A percentile compares a stretch with the other conserved stretches of the same genome.
Evolutionary conservation across 306 rosid species (phyloP).

Genomic region (Vicia villosa): DNA sequence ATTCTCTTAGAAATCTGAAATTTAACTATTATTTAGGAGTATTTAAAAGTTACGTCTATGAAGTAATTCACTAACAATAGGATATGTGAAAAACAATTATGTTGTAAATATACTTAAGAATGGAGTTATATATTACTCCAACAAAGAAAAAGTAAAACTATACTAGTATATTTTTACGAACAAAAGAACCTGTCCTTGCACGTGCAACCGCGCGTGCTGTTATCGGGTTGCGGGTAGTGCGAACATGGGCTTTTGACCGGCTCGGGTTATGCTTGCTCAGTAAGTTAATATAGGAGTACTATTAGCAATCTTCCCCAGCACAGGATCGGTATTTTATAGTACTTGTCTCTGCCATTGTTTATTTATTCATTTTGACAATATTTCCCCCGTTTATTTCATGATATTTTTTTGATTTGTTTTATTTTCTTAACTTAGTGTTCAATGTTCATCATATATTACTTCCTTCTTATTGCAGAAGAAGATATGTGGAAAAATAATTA

Average conservation of each 20-base stretch:
- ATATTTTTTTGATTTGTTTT: neutral
- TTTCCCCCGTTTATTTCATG: too few species aligned
- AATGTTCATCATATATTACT: neutral
- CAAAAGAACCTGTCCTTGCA: conserved; percentile 37
- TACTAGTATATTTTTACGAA: too few species aligned
- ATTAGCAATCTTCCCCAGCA: neutral
- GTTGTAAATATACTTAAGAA: too few species aligned
- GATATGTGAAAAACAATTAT: too few species aligned
- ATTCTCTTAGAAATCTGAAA: too few species aligned
- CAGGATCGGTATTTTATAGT: neutral
- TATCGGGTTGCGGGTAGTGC: conserved; percentile 56
- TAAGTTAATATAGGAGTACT: too few species aligned
- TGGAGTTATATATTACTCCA: too few species aligned
- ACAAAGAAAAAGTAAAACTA: too few species aligned
- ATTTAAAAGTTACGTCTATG: too few species aligned
- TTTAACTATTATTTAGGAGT: too few species aligned
- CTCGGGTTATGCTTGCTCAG: conserved; percentile 50
- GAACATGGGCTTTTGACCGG: conserved; percentile 61
- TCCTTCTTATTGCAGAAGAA: neutral
- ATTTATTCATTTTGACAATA: too few species aligned
- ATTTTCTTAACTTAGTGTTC: neutral
- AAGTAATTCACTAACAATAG: too few species aligned
- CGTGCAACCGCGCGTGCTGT: conserved; percentile 64
- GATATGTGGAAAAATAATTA: neutral
- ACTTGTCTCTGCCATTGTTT: neutral